A percentile compares a stretch with the other conserved stretches of the same genome.
These are phyloP conservation scores for Pontederia paniculata DNA, from an alignment of 176 grass and related monocot species.

Conservation along the genomic window DNA sequence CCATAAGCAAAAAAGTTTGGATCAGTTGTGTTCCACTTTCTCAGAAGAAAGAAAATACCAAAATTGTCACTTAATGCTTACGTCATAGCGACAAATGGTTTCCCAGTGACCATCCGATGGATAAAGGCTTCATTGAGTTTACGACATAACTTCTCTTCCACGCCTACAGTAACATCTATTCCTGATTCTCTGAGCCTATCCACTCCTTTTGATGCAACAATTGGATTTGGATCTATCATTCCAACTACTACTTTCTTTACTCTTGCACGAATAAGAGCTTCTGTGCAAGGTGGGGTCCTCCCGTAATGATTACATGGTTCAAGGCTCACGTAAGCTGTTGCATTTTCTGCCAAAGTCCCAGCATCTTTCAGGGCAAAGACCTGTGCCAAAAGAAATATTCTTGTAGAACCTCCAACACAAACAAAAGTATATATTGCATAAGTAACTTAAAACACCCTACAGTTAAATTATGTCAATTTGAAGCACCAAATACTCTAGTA, in stretches of 20 bases:
- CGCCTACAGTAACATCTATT: slow-evolving; percentile 46
- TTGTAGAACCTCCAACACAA: neutral
- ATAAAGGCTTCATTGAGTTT: slow-evolving; percentile 73
- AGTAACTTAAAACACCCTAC: neutral
- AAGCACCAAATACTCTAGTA: no score
- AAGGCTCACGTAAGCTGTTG: slow-evolving; percentile 75
- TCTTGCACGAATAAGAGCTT: slow-evolving; percentile 62
- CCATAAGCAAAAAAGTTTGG: no score
- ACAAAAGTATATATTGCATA: neutral
- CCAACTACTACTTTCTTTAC: slow-evolving; percentile 86
- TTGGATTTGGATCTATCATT: slow-evolving; percentile 88
- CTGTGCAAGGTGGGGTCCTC: slow-evolving; percentile 70
- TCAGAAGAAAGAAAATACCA: slow-evolving; percentile 1
- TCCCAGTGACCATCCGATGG: slow-evolving; percentile 68
- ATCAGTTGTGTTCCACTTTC: neutral
- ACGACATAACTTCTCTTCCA: slow-evolving; percentile 60
- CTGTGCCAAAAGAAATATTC: slow-evolving; percentile 12
- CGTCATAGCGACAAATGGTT: slow-evolving; percentile 78
- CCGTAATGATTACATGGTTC: slow-evolving; percentile 92
- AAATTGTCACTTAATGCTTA: slow-evolving; percentile 15
- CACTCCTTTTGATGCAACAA: slow-evolving; percentile 83
- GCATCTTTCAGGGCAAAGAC: slow-evolving; percentile 87
- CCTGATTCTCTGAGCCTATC: slow-evolving; percentile 54
- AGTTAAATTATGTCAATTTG: neutral
- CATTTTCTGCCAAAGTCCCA: slow-evolving; percentile 53